Base-by-base conservation (phyloP, 257 asterid genomes). In the Fraxinus anomala region DNA sequence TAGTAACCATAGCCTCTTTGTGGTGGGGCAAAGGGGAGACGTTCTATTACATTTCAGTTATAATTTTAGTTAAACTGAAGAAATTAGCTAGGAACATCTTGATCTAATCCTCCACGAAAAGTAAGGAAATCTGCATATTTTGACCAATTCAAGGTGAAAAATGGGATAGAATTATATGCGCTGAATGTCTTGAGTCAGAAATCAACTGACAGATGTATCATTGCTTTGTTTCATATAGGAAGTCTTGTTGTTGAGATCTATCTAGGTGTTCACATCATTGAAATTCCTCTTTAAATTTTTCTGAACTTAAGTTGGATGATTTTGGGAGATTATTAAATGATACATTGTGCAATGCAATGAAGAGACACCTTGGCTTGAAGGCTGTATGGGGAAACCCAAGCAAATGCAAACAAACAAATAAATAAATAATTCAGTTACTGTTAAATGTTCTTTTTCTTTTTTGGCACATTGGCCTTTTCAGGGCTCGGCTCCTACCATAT, bases 401-500 rank as follows among this genome's bases (percentile, higher is more conserved):
- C 2, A 17, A 63, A 24, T 63, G 33, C 34, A 3, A 24, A 11
- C 14, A 4, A 30, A 21, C 2, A 23, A 24, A 31, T 31, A 31
- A 31, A 31, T 31, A 31, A 31, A 30, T 30, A 30, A 21, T 59
- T 14, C 68, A 23, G 1, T 63, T 63, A 63, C 11, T 19, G 14
- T 63, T 3, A 23, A 42, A 42, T 42, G 3, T 11, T 42, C 49
- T 10, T 42, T 37, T 42, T 81, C 68, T 79, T n/a, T 8, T 70
- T 80, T 83, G 70, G 70, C 76, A 72, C 49, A 37, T 72, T 59
- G 70, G 74, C 56, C 23, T 75, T 66, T 74, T 9, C 82, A 93
- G 99, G 99, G 98, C 42, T 84, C 94, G 1, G 96, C 98, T 73
- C 99, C 99, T 70, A 96, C 98, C 76, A 88, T 96, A 56, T 96